These are phyloP conservation scores for Macadamia integrifolia DNA, from an alignment of 164 flowering plant genomes.

Conservation along the genomic window DNA sequence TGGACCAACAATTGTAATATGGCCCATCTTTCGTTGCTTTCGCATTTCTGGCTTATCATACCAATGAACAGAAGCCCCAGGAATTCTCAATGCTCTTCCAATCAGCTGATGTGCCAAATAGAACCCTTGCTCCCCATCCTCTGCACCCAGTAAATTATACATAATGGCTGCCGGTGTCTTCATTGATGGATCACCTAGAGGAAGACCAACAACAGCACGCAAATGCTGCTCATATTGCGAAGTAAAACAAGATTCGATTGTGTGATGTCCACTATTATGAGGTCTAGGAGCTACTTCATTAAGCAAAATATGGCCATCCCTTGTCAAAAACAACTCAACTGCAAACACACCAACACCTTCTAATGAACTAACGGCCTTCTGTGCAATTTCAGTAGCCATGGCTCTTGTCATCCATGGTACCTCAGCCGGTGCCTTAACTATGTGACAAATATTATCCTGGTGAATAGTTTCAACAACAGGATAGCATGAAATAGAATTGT, in stretches of 20 bases:
- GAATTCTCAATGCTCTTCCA: conserved; percentile 56
- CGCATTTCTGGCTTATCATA: conserved; percentile 94
- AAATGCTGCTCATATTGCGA: conserved; percentile 94
- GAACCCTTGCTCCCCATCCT: conserved; percentile 91
- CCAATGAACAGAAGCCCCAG: conserved; percentile 90
- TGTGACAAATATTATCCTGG: conserved; percentile 14
- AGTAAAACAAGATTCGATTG: conserved; percentile 86
- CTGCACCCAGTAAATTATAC: conserved; percentile 95
- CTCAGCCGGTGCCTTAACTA: conserved; percentile 86
- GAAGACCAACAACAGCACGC: conserved; percentile 91
- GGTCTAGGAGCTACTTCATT: conserved; percentile 99
- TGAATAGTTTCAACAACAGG: conserved; percentile 98
- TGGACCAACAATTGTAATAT: conserved; percentile 78
- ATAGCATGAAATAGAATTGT: conserved; percentile 67
- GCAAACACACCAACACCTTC: conserved; percentile 98
- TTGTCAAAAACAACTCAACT: conserved; percentile 85
- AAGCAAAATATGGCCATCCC: conserved; percentile 74
- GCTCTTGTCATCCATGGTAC: conserved; percentile 64
- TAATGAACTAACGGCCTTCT: conserved; percentile 74
- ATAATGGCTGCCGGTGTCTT: conserved; percentile 83
- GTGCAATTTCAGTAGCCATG: conserved; percentile 75
- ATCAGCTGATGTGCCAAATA: conserved; percentile 64
- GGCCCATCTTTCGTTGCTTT: conserved; percentile 89
- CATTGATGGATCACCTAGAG: conserved; percentile 97
- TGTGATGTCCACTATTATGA: conserved; percentile 98